Evolutionary conservation across 2,329 filamentous ascomycete species (phyloP).

Genomic region (Tricladium varicosporioides): DNA sequence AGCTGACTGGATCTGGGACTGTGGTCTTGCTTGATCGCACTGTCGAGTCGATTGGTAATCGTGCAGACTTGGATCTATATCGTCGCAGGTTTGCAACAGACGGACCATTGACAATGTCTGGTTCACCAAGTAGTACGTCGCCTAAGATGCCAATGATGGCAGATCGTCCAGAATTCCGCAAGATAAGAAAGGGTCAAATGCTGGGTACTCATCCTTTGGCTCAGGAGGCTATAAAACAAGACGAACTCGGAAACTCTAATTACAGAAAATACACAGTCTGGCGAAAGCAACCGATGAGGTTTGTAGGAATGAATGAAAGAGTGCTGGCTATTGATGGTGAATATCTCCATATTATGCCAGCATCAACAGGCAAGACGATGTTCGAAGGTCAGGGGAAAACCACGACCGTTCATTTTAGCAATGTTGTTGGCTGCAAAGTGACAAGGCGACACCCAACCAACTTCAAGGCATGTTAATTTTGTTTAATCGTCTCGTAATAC

Average conservation of each 20-base stretch:
- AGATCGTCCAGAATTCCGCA: slow-evolving; percentile 41
- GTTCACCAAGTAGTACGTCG: slow-evolving; percentile 64
- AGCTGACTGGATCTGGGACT: slow-evolving; percentile 70
- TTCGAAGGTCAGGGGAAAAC: slow-evolving; percentile 66
- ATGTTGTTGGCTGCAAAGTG: slow-evolving; percentile 79
- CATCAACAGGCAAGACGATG: slow-evolving; percentile 62
- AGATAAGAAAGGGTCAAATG: slow-evolving; percentile 52
- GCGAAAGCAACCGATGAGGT: slow-evolving; percentile 79
- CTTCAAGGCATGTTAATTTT: slow-evolving; percentile 59
- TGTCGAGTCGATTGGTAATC: slow-evolving; percentile 74
- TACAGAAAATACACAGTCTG: slow-evolving; percentile 79
- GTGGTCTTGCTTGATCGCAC: slow-evolving; percentile 75
- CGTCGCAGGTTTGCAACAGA: slow-evolving; percentile 74
- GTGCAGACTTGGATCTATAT: slow-evolving; percentile 72
- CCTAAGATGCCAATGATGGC: slow-evolving; percentile 58
- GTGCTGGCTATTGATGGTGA: slow-evolving; percentile 80
- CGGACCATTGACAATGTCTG: slow-evolving; percentile 64
- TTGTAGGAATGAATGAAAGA: slow-evolving; percentile 72
- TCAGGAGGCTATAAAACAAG: slow-evolving; percentile 58
- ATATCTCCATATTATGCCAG: slow-evolving; percentile 82
- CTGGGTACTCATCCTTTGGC: slow-evolving; percentile 65
- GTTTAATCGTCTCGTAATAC: background rate
- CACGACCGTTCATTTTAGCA: slow-evolving; percentile 79
- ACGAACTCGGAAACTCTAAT: slow-evolving; percentile 54
- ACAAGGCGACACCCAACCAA: slow-evolving; percentile 76